Evolutionary conservation across 2,329 filamentous ascomycete species (phyloP), one percentile per base, ranked within the genome.

Genomic region (Pestalotiopsis sp.): DNA sequence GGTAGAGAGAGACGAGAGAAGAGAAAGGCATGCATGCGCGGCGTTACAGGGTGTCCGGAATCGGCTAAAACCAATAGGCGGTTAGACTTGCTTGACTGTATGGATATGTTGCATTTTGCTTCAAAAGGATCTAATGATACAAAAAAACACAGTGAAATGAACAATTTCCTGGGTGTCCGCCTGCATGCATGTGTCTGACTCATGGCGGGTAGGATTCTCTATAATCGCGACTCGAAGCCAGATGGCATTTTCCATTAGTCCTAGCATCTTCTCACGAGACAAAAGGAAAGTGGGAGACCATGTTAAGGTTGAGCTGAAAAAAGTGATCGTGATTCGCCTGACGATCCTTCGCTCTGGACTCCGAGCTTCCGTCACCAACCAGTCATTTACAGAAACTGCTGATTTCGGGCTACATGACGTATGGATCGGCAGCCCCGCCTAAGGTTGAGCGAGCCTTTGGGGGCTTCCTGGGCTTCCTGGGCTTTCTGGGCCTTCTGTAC

Each of bases 21-120:
- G 7, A 58, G 64, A 38, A 41, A 25, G 65, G 57, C 41, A 56
- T 63, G 65, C 64, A 67, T 67, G 66, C 66, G 45, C 59, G 66
- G 66, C 66, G 66, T 67, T 67, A 66, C 27, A 52, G 66, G 65
- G 57, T 25, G 57, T 67, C 66, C 45, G 66, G 66, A 62, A 67
- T 63, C 57, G 66, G 36, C 57, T 36, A 61, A 66, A 67, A 67
- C 61, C 38, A 64, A 64, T 64, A 59, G 66, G 59, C 66, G 66
- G 66, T 62, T 57, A 60, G 58, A 67, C 66, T 67, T 67, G 41
- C 64, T 45, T 60, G 64, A 56, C 64, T 67, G 66, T 67, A 62
- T 67, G 66, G 57, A 63, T 62, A 63, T 49, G 59, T 64, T 25
- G 59, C 58, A 67, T 66, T 66, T 57, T 45, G 31, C 41, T 45